These are phyloP conservation scores for Golubevia pallescens DNA, from an alignment of 1,284 basidiomycete genomes.

Conservation along the genomic window DNA sequence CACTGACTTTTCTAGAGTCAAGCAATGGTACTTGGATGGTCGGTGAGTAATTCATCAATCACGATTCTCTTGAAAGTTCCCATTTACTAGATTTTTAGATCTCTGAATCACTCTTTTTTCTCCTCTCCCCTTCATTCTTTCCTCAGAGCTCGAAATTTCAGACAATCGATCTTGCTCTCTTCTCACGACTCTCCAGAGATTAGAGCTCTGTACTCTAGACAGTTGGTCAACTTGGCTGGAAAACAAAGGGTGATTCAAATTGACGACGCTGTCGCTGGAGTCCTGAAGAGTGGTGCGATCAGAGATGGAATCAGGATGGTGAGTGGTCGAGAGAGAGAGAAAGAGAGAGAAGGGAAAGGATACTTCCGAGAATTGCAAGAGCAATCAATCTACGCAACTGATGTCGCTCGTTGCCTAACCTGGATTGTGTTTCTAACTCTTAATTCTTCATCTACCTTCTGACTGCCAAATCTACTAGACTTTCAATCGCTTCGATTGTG, in stretches of 20 bases:
- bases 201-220: conserved; percentile 76
- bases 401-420: conserved; percentile 4
- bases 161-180: conserved; percentile 88
- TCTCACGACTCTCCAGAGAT: conserved; percentile 88
- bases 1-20: conserved; percentile 93
- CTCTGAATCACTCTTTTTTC: not conserved
- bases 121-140: not conserved
- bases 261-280: not conserved
- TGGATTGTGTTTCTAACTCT: not conserved
- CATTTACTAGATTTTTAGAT: not conserved
- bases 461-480: conserved; percentile 66
- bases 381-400: not conserved
- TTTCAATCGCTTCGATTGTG: conserved; percentile 77
- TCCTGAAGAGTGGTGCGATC: not conserved
- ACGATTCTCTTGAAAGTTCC: not conserved
- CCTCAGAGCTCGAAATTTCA: conserved; percentile 77
- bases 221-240: conserved; percentile 82
- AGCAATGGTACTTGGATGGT: conserved; percentile 95
- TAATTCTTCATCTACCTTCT: not conserved
- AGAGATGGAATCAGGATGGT: conserved; percentile 17
- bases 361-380: conserved; percentile 65
- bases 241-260: conserved; percentile 67
- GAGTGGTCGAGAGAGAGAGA: conserved; percentile 68
- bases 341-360: conserved; percentile 69
- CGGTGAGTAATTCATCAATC: conserved; percentile 70